These are phyloP conservation scores for Pugionium cornutum DNA, from an alignment of 345 rosid genomes.

Conservation along the genomic window DNA sequence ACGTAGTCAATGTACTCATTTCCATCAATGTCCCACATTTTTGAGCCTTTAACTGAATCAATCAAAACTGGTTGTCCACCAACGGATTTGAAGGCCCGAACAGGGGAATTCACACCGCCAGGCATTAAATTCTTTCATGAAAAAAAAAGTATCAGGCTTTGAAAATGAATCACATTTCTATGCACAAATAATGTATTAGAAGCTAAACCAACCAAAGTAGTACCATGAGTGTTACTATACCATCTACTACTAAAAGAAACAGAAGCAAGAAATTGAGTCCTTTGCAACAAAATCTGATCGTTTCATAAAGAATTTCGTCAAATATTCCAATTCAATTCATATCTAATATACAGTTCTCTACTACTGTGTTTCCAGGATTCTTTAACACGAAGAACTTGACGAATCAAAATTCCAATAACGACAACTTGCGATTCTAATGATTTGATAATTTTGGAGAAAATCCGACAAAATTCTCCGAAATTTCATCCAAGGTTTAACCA, in stretches of 20 bases:
- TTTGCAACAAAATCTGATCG: constrained; percentile 1
- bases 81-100: constrained; percentile 94
- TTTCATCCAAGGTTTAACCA: not conserved
- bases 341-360: not conserved
- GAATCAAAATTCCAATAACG: not conserved
- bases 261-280: not conserved
- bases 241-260: not conserved
- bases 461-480: not conserved
- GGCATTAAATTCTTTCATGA: constrained; percentile 79
- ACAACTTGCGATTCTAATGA: not conserved
- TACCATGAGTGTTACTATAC: not conserved
- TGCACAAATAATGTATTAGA: not conserved
- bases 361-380: not conserved
- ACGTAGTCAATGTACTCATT: constrained; percentile 93
- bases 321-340: not conserved
- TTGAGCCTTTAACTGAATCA: constrained; percentile 92
- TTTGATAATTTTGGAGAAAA: not conserved
- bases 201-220: constrained; percentile 2
- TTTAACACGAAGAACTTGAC: not conserved
- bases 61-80: constrained; percentile 90
- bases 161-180: constrained; percentile 1
- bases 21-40: constrained; percentile 95
- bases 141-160: not conserved
- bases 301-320: constrained; percentile 1
- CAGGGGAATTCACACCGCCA: constrained; percentile 96